Base-by-base conservation (phyloP, 1,284 basidiomycete genomes). In the Papiliotrema terrestris region DNA sequence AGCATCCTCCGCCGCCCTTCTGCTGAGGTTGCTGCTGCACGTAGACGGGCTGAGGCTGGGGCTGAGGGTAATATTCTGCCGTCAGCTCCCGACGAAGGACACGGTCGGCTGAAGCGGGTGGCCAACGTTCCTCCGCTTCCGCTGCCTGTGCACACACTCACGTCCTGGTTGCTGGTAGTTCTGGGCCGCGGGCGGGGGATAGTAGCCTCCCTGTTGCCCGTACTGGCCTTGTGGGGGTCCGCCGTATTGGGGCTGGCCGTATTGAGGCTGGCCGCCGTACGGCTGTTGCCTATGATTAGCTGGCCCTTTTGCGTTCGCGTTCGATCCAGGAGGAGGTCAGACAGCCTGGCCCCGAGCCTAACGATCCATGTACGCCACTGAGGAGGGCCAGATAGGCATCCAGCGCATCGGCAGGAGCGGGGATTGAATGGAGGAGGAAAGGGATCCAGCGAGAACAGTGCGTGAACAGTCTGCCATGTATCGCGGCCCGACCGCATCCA, bases 41-140 rank as follows among this genome's bases (percentile, higher is more conserved):
- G 60, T 74, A 74, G 25, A 74, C 69, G 35, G 54, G 72, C 54
- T 74, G 72, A 51, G 72, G 72, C 55, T 63, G 62, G 32, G 70
- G 72, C 58, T 74, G 72, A 39, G 72, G 72, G 58, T 69, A 65
- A 61, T 53, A 53, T 39, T 48, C 52, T 53, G 45, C 17, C n/a
- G 25, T 37, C 32, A 37, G 23, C 35, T 15, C 35, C 25, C 2
- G 23, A 32, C 41, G 42, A 26, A 43, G n/a, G 6, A 11, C 32
- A 49, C 35, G 35, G 42, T 36, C 29, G n/a, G 8, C 9, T 13
- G 38, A 23, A 39, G 36, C 17, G 36, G 36, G 9, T 17, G 36
- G 36, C 11, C 17, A 17, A 37, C 36, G 9, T 17, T 17, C 17
- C 17, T 9, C 17, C 17, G 36, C 36, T 11, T 17, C 17, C 36